A percentile compares a stretch with the other conserved stretches of the same genome.
These are phyloP conservation scores for Eucalyptus marginata DNA, from an alignment of 345 rosid genomes.

Conservation along the genomic window DNA sequence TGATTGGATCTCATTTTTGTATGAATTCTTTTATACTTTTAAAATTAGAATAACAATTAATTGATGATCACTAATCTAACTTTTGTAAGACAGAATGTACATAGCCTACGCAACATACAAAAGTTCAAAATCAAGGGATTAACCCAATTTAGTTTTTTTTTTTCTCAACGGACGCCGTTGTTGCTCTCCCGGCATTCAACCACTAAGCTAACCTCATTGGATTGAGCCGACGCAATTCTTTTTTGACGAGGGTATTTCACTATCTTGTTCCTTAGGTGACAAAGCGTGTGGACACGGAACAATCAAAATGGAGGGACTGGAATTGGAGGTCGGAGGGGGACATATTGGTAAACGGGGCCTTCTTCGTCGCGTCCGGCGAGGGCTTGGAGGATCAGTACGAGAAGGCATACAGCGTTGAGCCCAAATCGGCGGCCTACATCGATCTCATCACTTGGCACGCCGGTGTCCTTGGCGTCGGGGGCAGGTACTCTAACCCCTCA, in stretches of 20 bases:
- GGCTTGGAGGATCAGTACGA: conserved; percentile 68
- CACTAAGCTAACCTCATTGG: neutral
- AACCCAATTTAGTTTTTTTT: neutral
- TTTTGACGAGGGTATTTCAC: neutral
- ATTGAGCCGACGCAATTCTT: neutral
- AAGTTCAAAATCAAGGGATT: neutral
- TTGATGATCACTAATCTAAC: neutral
- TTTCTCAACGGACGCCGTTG: neutral
- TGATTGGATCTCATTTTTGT: neutral
- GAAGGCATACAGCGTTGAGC: conserved; percentile 88
- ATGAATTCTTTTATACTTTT: neutral
- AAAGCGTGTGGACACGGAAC: conserved; percentile 72
- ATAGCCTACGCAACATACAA: neutral
- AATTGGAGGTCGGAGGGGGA: conserved; percentile 98
- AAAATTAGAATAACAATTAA: neutral
- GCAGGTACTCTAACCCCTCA: conserved; percentile 26
- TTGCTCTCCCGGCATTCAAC: neutral
- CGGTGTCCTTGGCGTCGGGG: conserved; percentile 73
- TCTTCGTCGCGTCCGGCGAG: conserved; percentile 72
- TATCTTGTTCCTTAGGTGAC: conserved; percentile 47
- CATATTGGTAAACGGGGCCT: conserved; percentile 83
- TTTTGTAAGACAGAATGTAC: neutral
- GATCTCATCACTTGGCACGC: conserved; percentile 50
- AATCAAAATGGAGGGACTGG: conserved; percentile 74
- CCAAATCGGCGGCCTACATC: conserved; percentile 67